A percentile compares a stretch with the other conserved stretches of the same genome.
These are phyloP conservation scores for Mytilinidion resinicola DNA, from an alignment of 495 filamentous ascomycete species.

Conservation along the genomic window DNA sequence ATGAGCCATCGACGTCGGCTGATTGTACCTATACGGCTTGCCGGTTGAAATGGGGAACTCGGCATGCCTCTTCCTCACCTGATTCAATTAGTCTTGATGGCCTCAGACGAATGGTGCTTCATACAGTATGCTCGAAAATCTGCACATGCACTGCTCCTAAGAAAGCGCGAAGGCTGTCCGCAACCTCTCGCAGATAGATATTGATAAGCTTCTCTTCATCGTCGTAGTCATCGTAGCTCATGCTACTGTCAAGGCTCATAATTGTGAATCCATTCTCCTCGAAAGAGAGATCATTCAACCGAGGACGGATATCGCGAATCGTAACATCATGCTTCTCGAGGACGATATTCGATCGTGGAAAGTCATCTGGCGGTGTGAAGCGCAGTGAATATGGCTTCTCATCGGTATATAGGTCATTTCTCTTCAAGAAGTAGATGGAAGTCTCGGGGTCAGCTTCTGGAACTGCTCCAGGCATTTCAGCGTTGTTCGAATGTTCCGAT, in stretches of 20 bases:
- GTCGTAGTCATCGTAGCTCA: slow-evolving; percentile 6
- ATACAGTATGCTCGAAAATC: slow-evolving; percentile 9
- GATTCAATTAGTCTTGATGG: not conserved
- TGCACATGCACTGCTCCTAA: slow-evolving; percentile 1
- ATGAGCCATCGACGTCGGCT: slow-evolving; percentile 6
- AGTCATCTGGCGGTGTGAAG: slow-evolving; percentile 2
- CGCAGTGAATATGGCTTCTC: slow-evolving; percentile 8
- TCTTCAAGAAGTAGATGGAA: slow-evolving; percentile 1
- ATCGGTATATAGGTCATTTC: not conserved
- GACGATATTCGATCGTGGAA: slow-evolving; percentile 6
- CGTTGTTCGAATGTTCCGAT: too few species aligned
- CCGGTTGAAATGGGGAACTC: slow-evolving; percentile 3
- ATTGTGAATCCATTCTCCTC: not conserved
- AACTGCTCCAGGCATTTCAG: too few species aligned
- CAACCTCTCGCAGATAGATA: not conserved
- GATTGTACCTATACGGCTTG: slow-evolving; percentile 5
- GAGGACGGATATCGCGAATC: not conserved
- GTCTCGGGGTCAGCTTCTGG: too few species aligned
- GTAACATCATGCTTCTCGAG: slow-evolving; percentile 2
- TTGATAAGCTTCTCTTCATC: slow-evolving; percentile 3
- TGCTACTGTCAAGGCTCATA: not conserved
- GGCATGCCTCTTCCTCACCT: slow-evolving; percentile 4
- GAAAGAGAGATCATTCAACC: not conserved
- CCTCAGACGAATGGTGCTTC: not conserved
- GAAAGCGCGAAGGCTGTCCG: not conserved